Evolutionary conservation across 495 filamentous ascomycete genomes (phyloP).

Genomic region (Aspergillus saccharolyticus): DNA sequence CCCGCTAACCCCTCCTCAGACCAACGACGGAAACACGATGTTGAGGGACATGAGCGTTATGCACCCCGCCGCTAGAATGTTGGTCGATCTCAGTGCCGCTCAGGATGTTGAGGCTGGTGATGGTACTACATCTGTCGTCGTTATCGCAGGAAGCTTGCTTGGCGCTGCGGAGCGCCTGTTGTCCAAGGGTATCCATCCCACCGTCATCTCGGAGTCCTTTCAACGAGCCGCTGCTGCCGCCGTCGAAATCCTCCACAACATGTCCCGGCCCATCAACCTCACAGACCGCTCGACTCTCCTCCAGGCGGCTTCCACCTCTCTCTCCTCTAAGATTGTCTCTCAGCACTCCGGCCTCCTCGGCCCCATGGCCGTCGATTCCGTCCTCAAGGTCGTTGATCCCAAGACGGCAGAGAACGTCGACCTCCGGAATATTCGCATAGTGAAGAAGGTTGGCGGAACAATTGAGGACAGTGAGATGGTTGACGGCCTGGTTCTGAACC

Average conservation of each 20-base stretch:
- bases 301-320: constrained; percentile 92
- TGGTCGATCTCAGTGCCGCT: constrained; percentile 92
- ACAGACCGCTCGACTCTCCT: constrained; percentile 84
- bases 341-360: constrained; percentile 90
- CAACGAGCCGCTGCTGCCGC: constrained; percentile 86
- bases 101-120: constrained; percentile 98
- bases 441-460: constrained; percentile 97
- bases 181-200: constrained; percentile 90
- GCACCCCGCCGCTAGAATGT: constrained; percentile 98
- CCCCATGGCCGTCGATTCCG: constrained; percentile 94
- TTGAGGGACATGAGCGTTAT: constrained; percentile 96
- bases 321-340: constrained; percentile 97
- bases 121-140: constrained; percentile 96
- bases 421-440: constrained; percentile 87
- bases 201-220: constrained; percentile 95
- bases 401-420: constrained; percentile 96
- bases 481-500: constrained; percentile 88
- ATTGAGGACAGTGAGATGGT: constrained; percentile 98
- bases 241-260: constrained; percentile 85
- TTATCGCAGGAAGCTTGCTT: constrained; percentile 90
- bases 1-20: constrained; percentile 44
- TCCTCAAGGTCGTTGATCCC: constrained; percentile 88
- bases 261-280: constrained; percentile 91
- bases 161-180: constrained; percentile 90
- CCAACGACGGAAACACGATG: constrained; percentile 99